phyloP scores from a whole-genome alignment of 2,329 filamentous ascomycete species.

The Purpureocillium takamizusanense region DNA sequence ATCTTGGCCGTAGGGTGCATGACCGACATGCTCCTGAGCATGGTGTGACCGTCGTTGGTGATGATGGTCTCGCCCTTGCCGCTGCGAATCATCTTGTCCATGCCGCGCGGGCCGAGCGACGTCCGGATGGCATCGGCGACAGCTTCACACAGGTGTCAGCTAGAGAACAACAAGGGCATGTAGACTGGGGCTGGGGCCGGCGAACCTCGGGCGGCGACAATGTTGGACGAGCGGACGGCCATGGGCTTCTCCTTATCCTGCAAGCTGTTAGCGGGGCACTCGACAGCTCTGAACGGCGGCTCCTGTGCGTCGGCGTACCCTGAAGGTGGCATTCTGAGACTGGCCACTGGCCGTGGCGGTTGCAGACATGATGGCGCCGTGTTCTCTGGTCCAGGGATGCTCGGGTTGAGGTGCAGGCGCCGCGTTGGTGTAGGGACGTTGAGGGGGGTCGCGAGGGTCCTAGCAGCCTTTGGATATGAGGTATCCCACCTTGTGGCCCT shows the following conservation, averaged over 20 bases:
- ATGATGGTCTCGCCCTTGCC: conserved; percentile 97
- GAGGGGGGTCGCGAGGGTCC: conserved; percentile 17
- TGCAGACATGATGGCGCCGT: conserved; percentile 35
- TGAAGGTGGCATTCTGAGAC: conserved; percentile 46
- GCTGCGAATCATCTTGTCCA: conserved; percentile 99
- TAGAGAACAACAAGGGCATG: neutral
- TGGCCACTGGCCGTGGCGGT: conserved; percentile 25
- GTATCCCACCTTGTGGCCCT: conserved; percentile 32
- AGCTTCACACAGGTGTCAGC: conserved; percentile 40
- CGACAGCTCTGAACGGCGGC: conserved; percentile 20
- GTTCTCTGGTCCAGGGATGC: conserved; percentile 23
- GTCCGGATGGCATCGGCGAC: conserved; percentile 97
- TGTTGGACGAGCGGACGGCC: conserved; percentile 92
- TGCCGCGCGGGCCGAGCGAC: conserved; percentile 89
- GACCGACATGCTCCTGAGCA: conserved; percentile 98
- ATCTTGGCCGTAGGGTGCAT: conserved; percentile 99
- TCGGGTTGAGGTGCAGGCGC: conserved; percentile 18
- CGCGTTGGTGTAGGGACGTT: conserved; percentile 18
- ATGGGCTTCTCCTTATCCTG: conserved; percentile 96
- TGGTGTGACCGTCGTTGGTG: conserved; percentile 98
- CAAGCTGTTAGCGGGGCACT: conserved; percentile 26
- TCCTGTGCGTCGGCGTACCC: conserved; percentile 39
- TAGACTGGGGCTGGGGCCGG: neutral
- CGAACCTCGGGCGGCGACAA: conserved; percentile 89
- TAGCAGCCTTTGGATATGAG: conserved; percentile 18